phyloP scores from a whole-genome alignment of 2,329 filamentous ascomycete species.

The Arthrobotrys pseudoclavata region DNA sequence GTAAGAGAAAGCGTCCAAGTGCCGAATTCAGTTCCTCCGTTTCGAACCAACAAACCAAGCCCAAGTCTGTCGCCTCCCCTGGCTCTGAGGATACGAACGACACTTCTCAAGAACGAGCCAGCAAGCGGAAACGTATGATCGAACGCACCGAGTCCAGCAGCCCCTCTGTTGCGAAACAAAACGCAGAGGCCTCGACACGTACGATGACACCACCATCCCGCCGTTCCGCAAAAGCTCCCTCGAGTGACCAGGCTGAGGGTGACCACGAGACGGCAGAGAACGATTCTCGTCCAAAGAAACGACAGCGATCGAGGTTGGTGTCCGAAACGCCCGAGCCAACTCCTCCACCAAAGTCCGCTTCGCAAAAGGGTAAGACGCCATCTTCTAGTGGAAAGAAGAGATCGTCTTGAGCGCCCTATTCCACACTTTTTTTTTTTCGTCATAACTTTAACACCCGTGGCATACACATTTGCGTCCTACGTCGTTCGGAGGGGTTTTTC shows the following conservation, averaged over 20 bases:
- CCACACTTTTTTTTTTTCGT: neutral
- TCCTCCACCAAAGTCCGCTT: neutral
- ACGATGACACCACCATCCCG: neutral
- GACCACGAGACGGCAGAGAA: neutral
- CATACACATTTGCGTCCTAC: neutral
- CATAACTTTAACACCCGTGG: neutral
- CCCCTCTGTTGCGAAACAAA: neutral
- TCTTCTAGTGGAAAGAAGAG: conserved; percentile 1
- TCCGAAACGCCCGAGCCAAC: neutral
- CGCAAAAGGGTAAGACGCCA: neutral
- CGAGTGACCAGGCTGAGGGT: neutral
- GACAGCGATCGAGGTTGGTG: neutral
- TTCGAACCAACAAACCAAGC: neutral
- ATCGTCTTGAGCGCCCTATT: neutral
- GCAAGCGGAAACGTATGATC: neutral
- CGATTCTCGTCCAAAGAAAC: neutral
- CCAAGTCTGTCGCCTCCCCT: neutral
- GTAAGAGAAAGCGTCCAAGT: neutral
- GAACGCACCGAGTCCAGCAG: neutral
- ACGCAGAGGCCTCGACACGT: neutral
- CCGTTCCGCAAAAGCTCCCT: neutral
- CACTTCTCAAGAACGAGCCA: neutral
- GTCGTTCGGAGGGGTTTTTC: neutral
- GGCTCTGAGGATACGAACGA: neutral
- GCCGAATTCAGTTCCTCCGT: neutral